phyloP scores from a whole-genome alignment of 1,284 basidiomycete genomes.

The Ustilago curta region DNA sequence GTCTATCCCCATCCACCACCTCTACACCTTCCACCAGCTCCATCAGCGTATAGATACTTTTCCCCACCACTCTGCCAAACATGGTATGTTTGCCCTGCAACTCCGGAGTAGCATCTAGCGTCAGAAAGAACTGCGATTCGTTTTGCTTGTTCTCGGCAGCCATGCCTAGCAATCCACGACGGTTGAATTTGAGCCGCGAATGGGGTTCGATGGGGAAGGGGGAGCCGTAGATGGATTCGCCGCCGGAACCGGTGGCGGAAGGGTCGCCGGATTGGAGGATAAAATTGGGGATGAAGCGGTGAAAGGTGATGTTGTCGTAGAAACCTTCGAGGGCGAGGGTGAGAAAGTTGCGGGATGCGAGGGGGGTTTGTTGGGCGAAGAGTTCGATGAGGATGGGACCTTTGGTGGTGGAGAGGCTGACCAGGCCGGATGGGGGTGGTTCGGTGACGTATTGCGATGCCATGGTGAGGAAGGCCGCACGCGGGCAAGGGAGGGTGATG shows the following conservation, averaged over 20 bases:
- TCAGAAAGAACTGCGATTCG: constrained; percentile 70
- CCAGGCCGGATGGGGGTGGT: constrained; percentile 81
- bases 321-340: constrained; percentile 92
- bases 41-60: constrained; percentile 70
- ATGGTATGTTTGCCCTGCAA: constrained; percentile 66
- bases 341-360: constrained; percentile 91
- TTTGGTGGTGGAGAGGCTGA: constrained; percentile 87
- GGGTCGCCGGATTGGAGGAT: constrained; percentile 95
- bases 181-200: constrained; percentile 81
- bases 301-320: constrained; percentile 94
- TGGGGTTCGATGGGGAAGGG: constrained; percentile 94
- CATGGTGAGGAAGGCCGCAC: constrained; percentile 3
- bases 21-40: constrained; percentile 83
- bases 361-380: constrained; percentile 95
- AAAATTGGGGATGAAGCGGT: constrained; percentile 87
- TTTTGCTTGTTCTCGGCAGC: constrained; percentile 73
- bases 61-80: constrained; percentile 58
- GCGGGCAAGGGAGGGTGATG: background rate
- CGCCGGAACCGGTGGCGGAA: constrained; percentile 89
- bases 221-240: constrained; percentile 74
- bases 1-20: constrained; percentile 79
- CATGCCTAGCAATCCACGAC: constrained; percentile 92
- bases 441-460: constrained; percentile 62
- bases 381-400: constrained; percentile 78
- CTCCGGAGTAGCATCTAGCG: constrained; percentile 65